Conservation (phyloP, 257 asterid genomes). For the Cinchona pubescens region DNA sequence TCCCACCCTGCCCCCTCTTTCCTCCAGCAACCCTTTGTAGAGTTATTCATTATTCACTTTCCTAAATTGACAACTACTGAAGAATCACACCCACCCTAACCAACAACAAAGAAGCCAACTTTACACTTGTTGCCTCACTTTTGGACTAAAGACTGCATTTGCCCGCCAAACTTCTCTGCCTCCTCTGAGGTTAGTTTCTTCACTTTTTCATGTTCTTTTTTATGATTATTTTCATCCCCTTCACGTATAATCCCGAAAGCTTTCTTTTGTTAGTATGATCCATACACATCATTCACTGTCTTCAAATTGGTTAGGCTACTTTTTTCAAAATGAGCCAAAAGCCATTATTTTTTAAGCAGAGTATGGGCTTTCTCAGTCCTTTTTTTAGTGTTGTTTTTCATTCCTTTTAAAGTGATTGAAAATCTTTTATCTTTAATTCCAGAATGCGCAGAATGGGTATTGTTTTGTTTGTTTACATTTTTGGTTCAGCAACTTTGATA, state of each 20-base stretch:
- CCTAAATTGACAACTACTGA: neutral
- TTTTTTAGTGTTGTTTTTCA: neutral
- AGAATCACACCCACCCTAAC: neutral
- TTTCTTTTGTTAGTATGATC: constrained; percentile 12
- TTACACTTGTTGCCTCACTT: neutral
- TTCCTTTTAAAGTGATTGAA: neutral
- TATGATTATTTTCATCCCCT: neutral
- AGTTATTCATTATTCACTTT: no score
- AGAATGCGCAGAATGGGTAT: neutral
- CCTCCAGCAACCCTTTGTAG: no score
- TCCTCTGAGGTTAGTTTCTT: constrained; percentile 12
- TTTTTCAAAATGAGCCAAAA: neutral
- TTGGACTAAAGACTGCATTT: neutral
- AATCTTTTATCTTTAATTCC: neutral
- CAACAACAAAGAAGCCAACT: neutral
- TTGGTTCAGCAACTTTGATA: neutral
- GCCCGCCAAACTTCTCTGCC: constrained; percentile 1
- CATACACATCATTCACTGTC: constrained; percentile 7
- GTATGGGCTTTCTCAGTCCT: neutral
- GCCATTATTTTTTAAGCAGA: neutral
- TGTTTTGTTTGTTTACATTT: neutral
- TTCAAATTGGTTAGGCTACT: constrained; percentile 2
- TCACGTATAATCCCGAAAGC: constrained; percentile 9
- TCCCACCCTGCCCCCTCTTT: no score
- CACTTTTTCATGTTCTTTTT: neutral